phyloP scores from a whole-genome alignment of 2,329 filamentous ascomycete species.

The Pezicula rhizophila region DNA sequence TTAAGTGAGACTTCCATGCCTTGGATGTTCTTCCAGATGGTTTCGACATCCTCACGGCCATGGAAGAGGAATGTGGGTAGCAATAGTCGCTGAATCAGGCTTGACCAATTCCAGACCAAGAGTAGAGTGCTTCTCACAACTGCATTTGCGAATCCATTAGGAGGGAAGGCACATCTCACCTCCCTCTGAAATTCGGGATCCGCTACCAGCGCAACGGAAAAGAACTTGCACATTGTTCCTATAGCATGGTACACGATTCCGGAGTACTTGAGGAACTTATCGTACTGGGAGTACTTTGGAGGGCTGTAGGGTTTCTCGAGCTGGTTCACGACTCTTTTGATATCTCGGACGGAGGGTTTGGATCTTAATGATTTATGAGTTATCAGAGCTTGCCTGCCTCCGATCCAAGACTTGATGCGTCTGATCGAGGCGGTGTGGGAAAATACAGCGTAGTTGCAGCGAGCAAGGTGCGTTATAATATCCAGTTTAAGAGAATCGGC shows the following conservation, averaged over 20 bases:
- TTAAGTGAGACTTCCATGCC: conserved; percentile 41
- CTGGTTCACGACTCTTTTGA: not conserved
- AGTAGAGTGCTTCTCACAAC: conserved; percentile 30
- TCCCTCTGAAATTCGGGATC: conserved; percentile 39
- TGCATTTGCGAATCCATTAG: conserved; percentile 29
- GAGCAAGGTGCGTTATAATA: conserved; percentile 38
- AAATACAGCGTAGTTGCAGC: conserved; percentile 41
- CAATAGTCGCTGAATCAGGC: conserved; percentile 34
- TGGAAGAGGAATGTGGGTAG: conserved; percentile 43
- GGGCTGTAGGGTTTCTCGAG: conserved; percentile 2
- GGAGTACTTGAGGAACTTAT: conserved; percentile 2
- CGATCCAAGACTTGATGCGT: conserved; percentile 4
- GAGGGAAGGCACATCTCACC: conserved; percentile 33
- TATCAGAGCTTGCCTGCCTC: not conserved
- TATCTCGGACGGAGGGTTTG: not conserved
- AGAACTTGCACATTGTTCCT: conserved; percentile 34
- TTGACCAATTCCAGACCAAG: conserved; percentile 42
- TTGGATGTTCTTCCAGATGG: conserved; percentile 41
- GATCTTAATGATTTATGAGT: not conserved
- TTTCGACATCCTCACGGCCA: conserved; percentile 38
- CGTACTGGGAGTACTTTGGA: not conserved
- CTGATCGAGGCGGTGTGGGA: conserved; percentile 34
- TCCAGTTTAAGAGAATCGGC: conserved; percentile 9
- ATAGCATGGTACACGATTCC: conserved; percentile 8
- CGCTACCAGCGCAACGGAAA: conserved; percentile 35